These are phyloP conservation scores for Yamadazyma takamatsuzukensis DNA, from an alignment of 805 yeast species.

Conservation along the genomic window DNA sequence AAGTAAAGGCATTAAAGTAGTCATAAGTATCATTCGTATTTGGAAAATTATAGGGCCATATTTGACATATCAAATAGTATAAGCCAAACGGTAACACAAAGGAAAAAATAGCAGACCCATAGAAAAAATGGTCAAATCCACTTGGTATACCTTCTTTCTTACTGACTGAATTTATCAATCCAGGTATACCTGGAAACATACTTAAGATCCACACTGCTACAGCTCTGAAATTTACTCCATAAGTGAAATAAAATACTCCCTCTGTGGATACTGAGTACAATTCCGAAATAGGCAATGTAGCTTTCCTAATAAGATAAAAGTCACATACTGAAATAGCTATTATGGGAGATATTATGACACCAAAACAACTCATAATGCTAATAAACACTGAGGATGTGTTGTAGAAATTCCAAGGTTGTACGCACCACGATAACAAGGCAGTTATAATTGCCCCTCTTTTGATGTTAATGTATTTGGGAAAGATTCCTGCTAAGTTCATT, in stretches of 20 bases:
- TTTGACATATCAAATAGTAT: constrained; percentile 23
- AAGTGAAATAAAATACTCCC: constrained; percentile 40
- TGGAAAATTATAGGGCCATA: constrained; percentile 27
- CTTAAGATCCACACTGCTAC: constrained; percentile 35
- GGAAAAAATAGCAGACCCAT: constrained; percentile 13
- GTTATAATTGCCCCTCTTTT: constrained; percentile 39
- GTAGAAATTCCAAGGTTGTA: constrained; percentile 20
- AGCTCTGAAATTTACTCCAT: constrained; percentile 44
- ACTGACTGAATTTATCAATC: constrained; percentile 35
- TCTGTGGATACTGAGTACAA: constrained; percentile 28
- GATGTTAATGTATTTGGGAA: constrained; percentile 42
- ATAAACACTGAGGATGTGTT: constrained; percentile 16
- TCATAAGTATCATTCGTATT: constrained; percentile 38
- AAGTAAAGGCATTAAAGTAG: constrained; percentile 34
- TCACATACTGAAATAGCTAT: constrained; percentile 32
- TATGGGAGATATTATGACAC: constrained; percentile 16
- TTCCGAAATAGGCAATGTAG: constrained; percentile 37
- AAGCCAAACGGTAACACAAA: constrained; percentile 31
- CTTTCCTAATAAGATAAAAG: constrained; percentile 33
- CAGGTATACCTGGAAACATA: constrained; percentile 49
- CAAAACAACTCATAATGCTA: constrained; percentile 17
- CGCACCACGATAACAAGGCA: constrained; percentile 18
- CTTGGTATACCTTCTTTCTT: constrained; percentile 3
- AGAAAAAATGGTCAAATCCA: constrained; percentile 13
- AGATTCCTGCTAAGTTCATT: constrained; percentile 47